Evolutionary conservation across 2,329 filamentous ascomycete species (phyloP).

Genomic region (Alternaria triticimaculans): DNA sequence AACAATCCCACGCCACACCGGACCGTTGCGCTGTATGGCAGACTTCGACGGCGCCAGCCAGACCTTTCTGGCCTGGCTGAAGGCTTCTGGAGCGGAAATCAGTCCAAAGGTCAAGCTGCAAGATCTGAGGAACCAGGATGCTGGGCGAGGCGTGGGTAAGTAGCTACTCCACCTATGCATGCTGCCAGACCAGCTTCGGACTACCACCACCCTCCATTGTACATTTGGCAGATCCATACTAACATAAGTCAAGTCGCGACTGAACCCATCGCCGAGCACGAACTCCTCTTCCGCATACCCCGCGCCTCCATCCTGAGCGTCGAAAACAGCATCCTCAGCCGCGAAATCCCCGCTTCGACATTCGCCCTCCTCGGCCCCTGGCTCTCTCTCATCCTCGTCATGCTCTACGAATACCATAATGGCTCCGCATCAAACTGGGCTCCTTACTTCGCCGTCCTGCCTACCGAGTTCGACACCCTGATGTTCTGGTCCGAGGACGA

Average conservation of each 20-base stretch:
- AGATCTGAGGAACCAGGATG: constrained; percentile 63
- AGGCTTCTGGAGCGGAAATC: constrained; percentile 59
- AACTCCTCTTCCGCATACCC: constrained; percentile 81
- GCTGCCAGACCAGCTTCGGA: not conserved
- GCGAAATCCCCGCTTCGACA: constrained; percentile 53
- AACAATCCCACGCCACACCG: constrained; percentile 20
- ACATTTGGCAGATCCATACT: constrained; percentile 6
- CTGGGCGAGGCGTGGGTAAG: constrained; percentile 70
- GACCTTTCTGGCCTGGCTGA: constrained; percentile 65
- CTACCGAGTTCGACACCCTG: constrained; percentile 75
- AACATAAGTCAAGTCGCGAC: constrained; percentile 65
- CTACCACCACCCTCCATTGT: not conserved
- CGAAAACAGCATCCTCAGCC: constrained; percentile 72
- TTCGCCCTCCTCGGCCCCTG: constrained; percentile 54
- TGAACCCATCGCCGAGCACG: constrained; percentile 73
- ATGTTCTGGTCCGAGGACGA: constrained; percentile 87
- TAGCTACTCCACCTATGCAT: constrained; percentile 20
- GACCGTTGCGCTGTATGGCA: constrained; percentile 27
- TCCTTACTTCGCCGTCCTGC: constrained; percentile 78
- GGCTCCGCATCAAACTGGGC: constrained; percentile 72
- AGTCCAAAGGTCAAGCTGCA: constrained; percentile 64
- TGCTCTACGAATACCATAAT: constrained; percentile 76
- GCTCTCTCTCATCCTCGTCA: constrained; percentile 72
- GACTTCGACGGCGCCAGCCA: constrained; percentile 54
- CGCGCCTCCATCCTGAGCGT: constrained; percentile 72